phyloP scores from a whole-genome alignment of 2,329 filamentous ascomycete species.

The Diaporthe humulicola region DNA sequence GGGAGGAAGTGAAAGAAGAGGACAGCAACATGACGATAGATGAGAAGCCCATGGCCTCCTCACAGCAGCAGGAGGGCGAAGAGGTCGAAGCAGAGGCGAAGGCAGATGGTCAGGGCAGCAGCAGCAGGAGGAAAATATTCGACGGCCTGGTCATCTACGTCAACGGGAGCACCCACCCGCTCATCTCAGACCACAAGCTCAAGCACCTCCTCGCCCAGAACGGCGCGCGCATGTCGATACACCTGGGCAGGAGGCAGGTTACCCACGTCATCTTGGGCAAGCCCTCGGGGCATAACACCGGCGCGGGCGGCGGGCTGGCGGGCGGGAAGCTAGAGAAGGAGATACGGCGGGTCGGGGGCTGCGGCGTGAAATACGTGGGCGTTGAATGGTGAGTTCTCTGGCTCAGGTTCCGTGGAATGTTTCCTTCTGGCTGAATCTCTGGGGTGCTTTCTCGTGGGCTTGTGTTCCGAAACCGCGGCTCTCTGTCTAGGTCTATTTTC shows the following conservation, averaged over 20 bases:
- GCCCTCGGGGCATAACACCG: conserved; percentile 61
- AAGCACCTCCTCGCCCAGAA: conserved; percentile 82
- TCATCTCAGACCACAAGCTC: conserved; percentile 87
- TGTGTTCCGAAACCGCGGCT: conserved; percentile 1
- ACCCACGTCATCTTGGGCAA: conserved; percentile 88
- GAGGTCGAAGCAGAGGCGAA: conserved; percentile 49
- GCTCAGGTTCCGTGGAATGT: conserved; percentile 14
- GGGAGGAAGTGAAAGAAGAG: background rate
- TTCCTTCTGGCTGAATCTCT: background rate
- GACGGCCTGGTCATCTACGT: conserved; percentile 82
- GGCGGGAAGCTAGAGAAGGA: conserved; percentile 86
- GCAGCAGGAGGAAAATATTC: conserved; percentile 69
- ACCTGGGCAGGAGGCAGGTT: conserved; percentile 79
- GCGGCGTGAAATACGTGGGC: conserved; percentile 81
- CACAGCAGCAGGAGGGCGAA: conserved; percentile 44
- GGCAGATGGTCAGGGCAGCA: conserved; percentile 56
- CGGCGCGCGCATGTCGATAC: conserved; percentile 78
- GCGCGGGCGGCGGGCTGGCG: conserved; percentile 81
- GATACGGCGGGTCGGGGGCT: conserved; percentile 75
- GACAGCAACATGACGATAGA: conserved; percentile 39
- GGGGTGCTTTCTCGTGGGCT: background rate
- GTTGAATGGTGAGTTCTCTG: conserved; percentile 77
- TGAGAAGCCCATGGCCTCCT: conserved; percentile 42
- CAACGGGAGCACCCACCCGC: conserved; percentile 87
- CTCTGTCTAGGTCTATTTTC: conserved; percentile 16